Evolutionary conservation across 1,284 basidiomycete genomes (phyloP), one percentile per base, ranked within the genome.

Genomic region (Caloboletus inedulis): DNA sequence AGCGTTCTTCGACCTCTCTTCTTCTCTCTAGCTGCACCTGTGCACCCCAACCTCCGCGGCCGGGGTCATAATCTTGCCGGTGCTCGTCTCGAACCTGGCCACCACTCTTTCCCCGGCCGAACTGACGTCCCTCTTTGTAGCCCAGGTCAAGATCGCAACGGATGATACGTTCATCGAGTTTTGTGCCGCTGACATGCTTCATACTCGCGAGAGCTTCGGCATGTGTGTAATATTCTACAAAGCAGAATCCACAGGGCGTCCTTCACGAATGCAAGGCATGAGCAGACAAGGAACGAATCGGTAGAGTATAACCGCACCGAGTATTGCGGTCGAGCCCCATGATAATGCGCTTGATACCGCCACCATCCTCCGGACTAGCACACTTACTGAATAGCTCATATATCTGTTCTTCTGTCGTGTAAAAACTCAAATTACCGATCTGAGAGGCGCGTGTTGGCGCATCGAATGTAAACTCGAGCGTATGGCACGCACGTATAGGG

Each of bases 321-420:
- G 89, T 91, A 69, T 98, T 94, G 53, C 97, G 80, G 75, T 99
- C 97, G 35, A 99, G 79, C 25, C 97, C 97, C 97, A 99, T 99
- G 65, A 99, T 99, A 61, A 99, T 97, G 59, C 96, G 86, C 70
- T 98, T 98, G 61, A 99, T 94, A 30, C 94, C 94, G 34, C 94
- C 94, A 39, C 94, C 94, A 57, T 94, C 88, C 60, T 93, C 90
- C 2, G 91, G 84, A 59, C 81, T 88, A 37, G 94, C 85, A 62
- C 94, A 97, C 75, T 93, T 92, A 53, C 88, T 85, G 73, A 99
- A 99, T 47, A 99, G 75, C 72, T 99, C 96, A 75, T 98, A 98
- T 73, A 99, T 98, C 74, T 99, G 97, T 69, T 98, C 95, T 75
- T 99, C 97, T 45, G 96, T 98, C 10, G 95, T 98, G 75, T 91